Evolutionary conservation across 768 basidiomycete genomes (phyloP).

Genomic region (Tricholoma sp.): DNA sequence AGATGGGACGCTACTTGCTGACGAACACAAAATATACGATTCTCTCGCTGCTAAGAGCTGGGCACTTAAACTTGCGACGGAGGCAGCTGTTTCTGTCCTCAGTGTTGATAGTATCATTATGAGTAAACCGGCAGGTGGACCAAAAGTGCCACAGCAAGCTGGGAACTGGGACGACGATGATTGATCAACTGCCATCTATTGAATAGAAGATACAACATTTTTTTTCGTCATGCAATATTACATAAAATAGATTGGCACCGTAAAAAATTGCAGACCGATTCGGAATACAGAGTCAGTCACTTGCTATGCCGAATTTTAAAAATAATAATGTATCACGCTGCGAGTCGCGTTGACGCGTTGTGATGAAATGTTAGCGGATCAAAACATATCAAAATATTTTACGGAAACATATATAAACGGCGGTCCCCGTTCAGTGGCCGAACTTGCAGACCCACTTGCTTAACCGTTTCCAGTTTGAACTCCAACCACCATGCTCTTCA

Average conservation of each 20-base stretch:
- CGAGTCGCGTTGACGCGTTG: too few species aligned
- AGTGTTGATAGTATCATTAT: conserved; percentile 98
- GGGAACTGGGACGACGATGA: conserved; percentile 86
- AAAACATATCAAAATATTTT: too few species aligned
- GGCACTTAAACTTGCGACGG: conserved; percentile 87
- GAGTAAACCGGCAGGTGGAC: conserved; percentile 89
- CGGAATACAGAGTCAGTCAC: too few species aligned
- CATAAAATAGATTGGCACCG: neutral
- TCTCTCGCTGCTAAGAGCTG: conserved; percentile 87
- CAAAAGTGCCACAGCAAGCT: conserved; percentile 82
- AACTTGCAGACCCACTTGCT: too few species aligned
- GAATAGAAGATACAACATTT: neutral
- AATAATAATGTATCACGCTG: too few species aligned
- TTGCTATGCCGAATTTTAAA: too few species aligned
- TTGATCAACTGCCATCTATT: conserved; percentile 15
- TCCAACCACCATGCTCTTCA: too few species aligned
- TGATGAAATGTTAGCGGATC: too few species aligned
- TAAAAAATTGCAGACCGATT: neutral
- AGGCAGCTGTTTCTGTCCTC: conserved; percentile 86
- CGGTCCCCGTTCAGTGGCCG: too few species aligned
- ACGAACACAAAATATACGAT: conserved; percentile 70
- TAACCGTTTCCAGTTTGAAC: too few species aligned
- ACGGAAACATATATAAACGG: too few species aligned
- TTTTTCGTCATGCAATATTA: neutral
- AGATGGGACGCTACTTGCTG: conserved; percentile 69